Evolutionary conservation across 345 rosid genomes (phyloP).

Genomic region (Toxicodendron radicans): DNA sequence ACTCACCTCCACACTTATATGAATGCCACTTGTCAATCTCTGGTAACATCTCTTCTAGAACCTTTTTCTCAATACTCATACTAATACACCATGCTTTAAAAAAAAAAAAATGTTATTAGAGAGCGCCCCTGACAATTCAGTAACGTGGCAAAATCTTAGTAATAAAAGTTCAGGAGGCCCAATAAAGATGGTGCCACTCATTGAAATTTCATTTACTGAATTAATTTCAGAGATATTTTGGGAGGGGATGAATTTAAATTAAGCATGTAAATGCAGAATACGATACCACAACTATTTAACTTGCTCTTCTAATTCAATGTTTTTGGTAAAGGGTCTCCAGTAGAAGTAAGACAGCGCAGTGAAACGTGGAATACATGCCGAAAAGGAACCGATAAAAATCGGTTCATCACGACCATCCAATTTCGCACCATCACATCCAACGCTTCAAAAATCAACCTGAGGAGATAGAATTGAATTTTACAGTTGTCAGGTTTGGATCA

Average conservation of each 20-base stretch:
- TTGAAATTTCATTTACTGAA: background rate
- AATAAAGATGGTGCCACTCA: too few species aligned
- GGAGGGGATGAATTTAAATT: too few species aligned
- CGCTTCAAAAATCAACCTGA: background rate
- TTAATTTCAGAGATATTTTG: background rate
- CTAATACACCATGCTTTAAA: too few species aligned
- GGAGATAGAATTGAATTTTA: background rate
- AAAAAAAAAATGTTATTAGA: too few species aligned
- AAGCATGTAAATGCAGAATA: too few species aligned
- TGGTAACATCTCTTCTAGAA: background rate
- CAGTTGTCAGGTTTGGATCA: background rate
- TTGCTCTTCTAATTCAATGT: background rate
- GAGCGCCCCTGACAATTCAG: background rate
- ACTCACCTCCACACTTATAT: background rate
- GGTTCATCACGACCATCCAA: slow-evolving; percentile 10
- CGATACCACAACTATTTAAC: too few species aligned
- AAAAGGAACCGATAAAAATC: background rate
- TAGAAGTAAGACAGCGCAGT: background rate
- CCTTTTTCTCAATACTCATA: too few species aligned
- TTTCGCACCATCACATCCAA: background rate
- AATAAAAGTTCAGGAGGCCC: background rate
- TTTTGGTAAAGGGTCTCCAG: background rate
- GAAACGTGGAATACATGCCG: slow-evolving; percentile 27
- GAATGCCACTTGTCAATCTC: background rate
- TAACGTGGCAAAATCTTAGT: background rate